Evolutionary conservation across 2,329 filamentous ascomycete genomes (phyloP), one percentile per base, ranked within the genome.

Genomic region (Alternaria triticina): DNA sequence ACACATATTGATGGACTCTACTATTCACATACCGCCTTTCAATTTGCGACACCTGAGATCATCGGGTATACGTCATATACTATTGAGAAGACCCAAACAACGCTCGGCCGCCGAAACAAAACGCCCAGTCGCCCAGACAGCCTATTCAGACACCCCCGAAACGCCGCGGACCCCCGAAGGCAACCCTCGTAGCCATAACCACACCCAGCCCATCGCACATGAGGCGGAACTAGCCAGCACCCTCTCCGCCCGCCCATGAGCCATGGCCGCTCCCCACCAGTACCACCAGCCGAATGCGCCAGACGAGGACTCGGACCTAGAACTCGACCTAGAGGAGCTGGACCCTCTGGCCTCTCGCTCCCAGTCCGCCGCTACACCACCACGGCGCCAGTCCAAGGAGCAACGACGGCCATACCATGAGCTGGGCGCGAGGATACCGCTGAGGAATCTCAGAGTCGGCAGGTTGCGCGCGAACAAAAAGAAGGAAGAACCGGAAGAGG

Each of bases 291-390:
- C 87, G 75, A 86, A 90, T 78, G 86, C 87, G 75, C 89, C 89
- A 80, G 88, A 91, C 81, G 76, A 79, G 77, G 91, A 94, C 78
- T 92, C 90, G 54, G 91, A 95, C 77, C 87, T 90, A 71, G 90
- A 92, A 67, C 85, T 96, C 74, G 91, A 94, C 73, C 86, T 93
- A 70, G 87, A 93, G 74, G 92, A 95, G 83, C 89, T 96, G 70
- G 91, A 94, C 76, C 91, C 92, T 59, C 76, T 76, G 61, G 66
- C 72, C 47, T 65, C 75, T n/a, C 72, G 72, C 40, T 65, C 72
- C 11, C 65, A 70, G 40, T 45, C 71, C 9, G 58, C 69, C n/a
- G 36, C 65, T 28, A 70, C 75, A 9, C 74, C 74, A 47, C 70
- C 74, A 7, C 73, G 63, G 44, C 73, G 69, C 12, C 67, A 58